Evolutionary conservation across 257 asterid genomes (phyloP).

Genomic region (Gentiana dahurica): DNA sequence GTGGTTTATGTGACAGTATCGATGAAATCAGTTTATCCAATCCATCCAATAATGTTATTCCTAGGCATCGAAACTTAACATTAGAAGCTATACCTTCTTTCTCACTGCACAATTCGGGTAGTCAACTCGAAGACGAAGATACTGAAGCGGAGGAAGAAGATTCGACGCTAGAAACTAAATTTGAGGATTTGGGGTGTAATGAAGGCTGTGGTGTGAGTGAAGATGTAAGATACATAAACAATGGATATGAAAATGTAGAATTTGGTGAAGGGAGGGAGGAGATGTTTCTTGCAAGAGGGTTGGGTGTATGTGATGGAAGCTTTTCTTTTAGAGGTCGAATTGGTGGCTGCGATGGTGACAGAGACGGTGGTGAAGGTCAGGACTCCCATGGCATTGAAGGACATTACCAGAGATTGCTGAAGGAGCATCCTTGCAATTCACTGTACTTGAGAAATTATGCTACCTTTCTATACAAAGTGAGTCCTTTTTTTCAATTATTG

Average conservation of each 20-base stretch:
- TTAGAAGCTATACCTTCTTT: conserved; percentile 59
- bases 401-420: conserved; percentile 55
- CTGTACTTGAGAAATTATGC: conserved; percentile 78
- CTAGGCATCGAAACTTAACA: conserved; percentile 17
- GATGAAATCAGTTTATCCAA: conserved; percentile 42
- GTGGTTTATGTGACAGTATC: conserved; percentile 8
- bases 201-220: conserved; percentile 16
- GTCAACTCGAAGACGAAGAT: conserved; percentile 19
- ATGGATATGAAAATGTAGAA: conserved; percentile 14
- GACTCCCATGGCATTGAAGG: conserved; percentile 39
- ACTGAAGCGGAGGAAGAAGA: conserved; percentile 25
- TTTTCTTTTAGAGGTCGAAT: conserved; percentile 13
- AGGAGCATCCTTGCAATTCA: conserved; percentile 53
- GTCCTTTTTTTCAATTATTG: not conserved
- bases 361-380: conserved; percentile 43
- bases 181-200: conserved; percentile 7
- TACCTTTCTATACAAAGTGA: conserved; percentile 58
- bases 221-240: conserved; percentile 7
- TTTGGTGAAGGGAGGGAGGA: conserved; percentile 35
- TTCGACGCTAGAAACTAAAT: not conserved
- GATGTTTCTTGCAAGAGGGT: conserved; percentile 67
- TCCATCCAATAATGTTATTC: conserved; percentile 17
- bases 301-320: conserved; percentile 32
- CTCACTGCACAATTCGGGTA: conserved; percentile 16
- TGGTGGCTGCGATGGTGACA: conserved; percentile 42